Evolutionary conservation across 305 asterid genomes (phyloP).

Genomic region (Andrographis paniculata): DNA sequence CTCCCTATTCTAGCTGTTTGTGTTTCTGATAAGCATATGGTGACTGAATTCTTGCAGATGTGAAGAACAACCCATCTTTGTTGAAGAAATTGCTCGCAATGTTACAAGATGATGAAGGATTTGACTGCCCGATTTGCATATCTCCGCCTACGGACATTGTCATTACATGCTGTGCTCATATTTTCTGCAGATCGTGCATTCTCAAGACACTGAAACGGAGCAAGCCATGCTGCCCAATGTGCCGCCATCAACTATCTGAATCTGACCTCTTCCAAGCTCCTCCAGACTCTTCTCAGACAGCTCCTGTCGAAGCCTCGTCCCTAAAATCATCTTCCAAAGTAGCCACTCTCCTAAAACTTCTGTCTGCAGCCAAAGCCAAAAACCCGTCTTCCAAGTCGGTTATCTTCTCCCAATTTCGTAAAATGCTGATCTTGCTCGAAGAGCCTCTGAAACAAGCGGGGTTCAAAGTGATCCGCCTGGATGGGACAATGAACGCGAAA

Average conservation of each 20-base stretch:
- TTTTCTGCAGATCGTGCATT: constrained; percentile 77
- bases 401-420: constrained; percentile 75
- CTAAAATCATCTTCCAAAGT: constrained; percentile 60
- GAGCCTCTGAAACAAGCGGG: constrained; percentile 62
- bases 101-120: constrained; percentile 79
- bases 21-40: constrained; percentile 6
- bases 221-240: constrained; percentile 73
- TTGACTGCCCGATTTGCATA: constrained; percentile 91
- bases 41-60: constrained; percentile 41
- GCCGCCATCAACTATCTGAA: constrained; percentile 71
- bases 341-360: constrained; percentile 49
- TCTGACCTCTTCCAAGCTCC: constrained; percentile 68
- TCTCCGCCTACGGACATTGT: constrained; percentile 55
- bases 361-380: constrained; percentile 36
- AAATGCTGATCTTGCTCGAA: constrained; percentile 69
- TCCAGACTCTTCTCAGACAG: constrained; percentile 35
- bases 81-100: constrained; percentile 57
- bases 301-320: constrained; percentile 21
- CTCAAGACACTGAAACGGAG: constrained; percentile 49
- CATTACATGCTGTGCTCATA: constrained; percentile 78
- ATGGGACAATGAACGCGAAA: constrained; percentile 69
- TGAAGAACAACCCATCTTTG: constrained; percentile 63
- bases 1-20: neutral
- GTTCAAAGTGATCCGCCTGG: constrained; percentile 58
- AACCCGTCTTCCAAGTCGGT: constrained; percentile 56